Base-by-base conservation (phyloP, 805 yeast genomes). In the Scheffersomyces lignosus region DNA sequence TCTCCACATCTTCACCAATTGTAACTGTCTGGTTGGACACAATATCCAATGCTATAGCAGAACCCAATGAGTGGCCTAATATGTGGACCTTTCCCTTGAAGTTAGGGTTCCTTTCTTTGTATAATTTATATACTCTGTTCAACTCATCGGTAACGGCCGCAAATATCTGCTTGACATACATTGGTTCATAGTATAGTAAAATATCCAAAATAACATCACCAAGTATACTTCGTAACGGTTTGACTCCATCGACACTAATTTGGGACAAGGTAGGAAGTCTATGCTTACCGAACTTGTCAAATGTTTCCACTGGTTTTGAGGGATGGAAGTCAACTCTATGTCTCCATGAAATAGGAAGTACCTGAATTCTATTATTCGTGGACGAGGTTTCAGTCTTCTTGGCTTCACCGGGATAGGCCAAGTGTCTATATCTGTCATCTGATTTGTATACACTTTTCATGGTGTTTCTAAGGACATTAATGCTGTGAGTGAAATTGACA, bases 281-380 rank as follows among this genome's bases (percentile, higher is more conserved):
- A 7, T 59, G 53, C 8, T 62, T 33, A 12, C 81, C 70, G 48
- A 69, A 54, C 22, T 55, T 48, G 23, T 66, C 67, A 2, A 49
- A 46, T 3, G 62, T 62, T 4, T 63, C 62, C 17, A 65, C 58
- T 1, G 64, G 61, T 36, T 67, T 64, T 10, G 70, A 68, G 4
- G 81, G 73, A 15, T 75, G 70, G 54, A 85, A 84, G 15, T 79
- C 81, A 29, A 85, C 74, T 35, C 77, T 78, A 51, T 87, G 86
- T 45, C 99, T 73, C 99, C 99, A 91, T 4, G 91, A 73, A 7
- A 91, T 84, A 0, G 99, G 99, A 12, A 91, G 66, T 0, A 88
- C 88, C 60, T 91, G 98, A 18, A 87, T 73, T 25, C 78, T 72
- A 47, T 82, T 80, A 47, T 83, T 80, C 28, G 18, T 47, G 43